These are phyloP conservation scores for Marasmius fiardii DNA, from an alignment of 1,284 basidiomycete species.

Conservation along the genomic window DNA sequence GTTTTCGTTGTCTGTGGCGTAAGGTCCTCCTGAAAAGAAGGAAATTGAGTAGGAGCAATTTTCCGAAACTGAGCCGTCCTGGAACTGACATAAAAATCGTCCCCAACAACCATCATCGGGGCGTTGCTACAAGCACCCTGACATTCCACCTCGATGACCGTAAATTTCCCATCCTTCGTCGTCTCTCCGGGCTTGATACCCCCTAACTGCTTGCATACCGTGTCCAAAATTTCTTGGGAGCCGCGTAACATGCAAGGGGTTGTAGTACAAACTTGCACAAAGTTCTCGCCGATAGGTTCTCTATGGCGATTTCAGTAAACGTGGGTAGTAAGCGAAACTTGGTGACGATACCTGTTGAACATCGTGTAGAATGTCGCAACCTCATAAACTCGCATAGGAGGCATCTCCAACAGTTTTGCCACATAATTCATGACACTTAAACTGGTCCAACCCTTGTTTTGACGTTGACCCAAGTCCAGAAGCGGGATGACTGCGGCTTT, in stretches of 20 bases:
- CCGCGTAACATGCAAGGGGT: conserved; percentile 98
- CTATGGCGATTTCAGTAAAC: conserved; percentile 33
- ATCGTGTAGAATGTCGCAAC: conserved; percentile 99
- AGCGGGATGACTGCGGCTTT: conserved; percentile 97
- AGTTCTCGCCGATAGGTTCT: conserved; percentile 93
- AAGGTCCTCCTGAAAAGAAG: conserved; percentile 79
- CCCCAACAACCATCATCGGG: conserved; percentile 97
- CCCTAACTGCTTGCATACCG: conserved; percentile 82
- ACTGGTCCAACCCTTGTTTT: conserved; percentile 99
- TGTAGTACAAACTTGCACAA: conserved; percentile 98
- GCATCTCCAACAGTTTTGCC: conserved; percentile 90
- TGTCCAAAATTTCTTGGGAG: conserved; percentile 85
- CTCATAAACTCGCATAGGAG: conserved; percentile 98
- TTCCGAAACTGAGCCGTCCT: conserved; percentile 6
- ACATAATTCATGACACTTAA: conserved; percentile 99
- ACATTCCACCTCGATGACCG: conserved; percentile 97
- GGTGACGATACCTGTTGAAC: conserved; percentile 75
- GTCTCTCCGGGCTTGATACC: conserved; percentile 88
- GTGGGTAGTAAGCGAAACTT: neutral
- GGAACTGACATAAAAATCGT: conserved; percentile 88
- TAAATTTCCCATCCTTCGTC: conserved; percentile 95
- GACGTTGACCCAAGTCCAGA: conserved; percentile 93
- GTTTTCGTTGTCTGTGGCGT: conserved; percentile 90
- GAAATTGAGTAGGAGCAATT: too few species aligned
- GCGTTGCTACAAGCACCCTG: conserved; percentile 98